Conservation (phyloP, 108 stramenopile species). For the Thalassiosira profunda region DNA sequence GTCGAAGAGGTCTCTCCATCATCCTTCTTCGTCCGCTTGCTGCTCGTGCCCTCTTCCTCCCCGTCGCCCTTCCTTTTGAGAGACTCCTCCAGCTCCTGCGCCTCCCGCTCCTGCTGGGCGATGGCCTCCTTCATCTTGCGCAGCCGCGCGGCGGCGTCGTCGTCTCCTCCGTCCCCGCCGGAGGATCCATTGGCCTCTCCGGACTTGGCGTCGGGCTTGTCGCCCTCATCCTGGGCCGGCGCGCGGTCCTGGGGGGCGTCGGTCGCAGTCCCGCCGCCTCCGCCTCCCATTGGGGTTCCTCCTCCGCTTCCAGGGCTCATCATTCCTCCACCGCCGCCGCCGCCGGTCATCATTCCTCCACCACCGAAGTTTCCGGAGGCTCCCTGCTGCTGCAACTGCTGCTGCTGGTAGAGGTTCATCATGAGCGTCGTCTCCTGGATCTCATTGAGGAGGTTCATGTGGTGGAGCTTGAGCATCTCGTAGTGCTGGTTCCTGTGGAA, state of each 20-base stretch:
- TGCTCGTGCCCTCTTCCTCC: not conserved
- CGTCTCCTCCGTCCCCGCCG: slow-evolving; percentile 9
- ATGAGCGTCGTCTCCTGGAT: slow-evolving; percentile 94
- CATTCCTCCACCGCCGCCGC: slow-evolving; percentile 8
- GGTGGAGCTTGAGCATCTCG: slow-evolving; percentile 93
- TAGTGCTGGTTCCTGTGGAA: slow-evolving; percentile 74
- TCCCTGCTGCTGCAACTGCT: slow-evolving; percentile 34
- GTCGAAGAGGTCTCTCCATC: too few relatives aligned
- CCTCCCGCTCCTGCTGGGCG: slow-evolving; percentile 30
- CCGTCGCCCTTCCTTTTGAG: slow-evolving; percentile 36
- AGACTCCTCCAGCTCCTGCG: slow-evolving; percentile 33
- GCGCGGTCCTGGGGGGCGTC: slow-evolving; percentile 2
- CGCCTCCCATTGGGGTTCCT: not conserved
- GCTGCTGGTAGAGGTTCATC: slow-evolving; percentile 86
- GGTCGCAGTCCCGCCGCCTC: not conserved
- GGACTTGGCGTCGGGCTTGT: slow-evolving; percentile 2
- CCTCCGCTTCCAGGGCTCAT: slow-evolving; percentile 16
- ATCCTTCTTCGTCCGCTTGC: not conserved
- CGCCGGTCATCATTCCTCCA: slow-evolving; percentile 8
- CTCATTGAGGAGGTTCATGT: slow-evolving; percentile 93
- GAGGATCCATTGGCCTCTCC: slow-evolving; percentile 1
- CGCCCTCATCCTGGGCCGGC: slow-evolving; percentile 1
- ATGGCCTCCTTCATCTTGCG: slow-evolving; percentile 53
- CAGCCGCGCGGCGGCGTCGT: slow-evolving; percentile 31
- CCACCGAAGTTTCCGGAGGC: slow-evolving; percentile 10